Conservation (phyloP, 78 protist species). For the Dictyostelium brefeldianum region DNA sequence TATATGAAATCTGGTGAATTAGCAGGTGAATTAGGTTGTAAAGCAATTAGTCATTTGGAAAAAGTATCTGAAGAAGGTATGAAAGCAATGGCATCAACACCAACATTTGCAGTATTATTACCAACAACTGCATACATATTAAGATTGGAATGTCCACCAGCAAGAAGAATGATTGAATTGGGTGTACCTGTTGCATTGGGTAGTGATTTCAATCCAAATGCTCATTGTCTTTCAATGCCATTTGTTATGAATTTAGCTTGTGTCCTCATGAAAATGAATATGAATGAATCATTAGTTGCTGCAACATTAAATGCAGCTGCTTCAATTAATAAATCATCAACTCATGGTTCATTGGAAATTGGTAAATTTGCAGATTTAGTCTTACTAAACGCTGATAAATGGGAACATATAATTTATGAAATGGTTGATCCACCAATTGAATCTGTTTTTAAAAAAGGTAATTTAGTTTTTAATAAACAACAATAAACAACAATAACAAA, state of each 20-base stretch:
- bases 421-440: constrained; percentile 89
- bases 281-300: constrained; percentile 92
- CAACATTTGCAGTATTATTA: constrained; percentile 86
- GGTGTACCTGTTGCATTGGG: constrained; percentile 92
- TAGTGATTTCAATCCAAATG: constrained; percentile 94
- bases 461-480: constrained; percentile 42
- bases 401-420: constrained; percentile 95
- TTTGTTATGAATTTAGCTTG: constrained; percentile 94
- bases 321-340: constrained; percentile 50
- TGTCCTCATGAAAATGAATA: constrained; percentile 86
- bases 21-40: constrained; percentile 86
- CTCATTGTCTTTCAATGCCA: constrained; percentile 93
- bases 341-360: constrained; percentile 89
- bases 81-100: constrained; percentile 84
- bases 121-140: constrained; percentile 93
- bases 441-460: constrained; percentile 87
- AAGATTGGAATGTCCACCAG: constrained; percentile 89
- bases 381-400: constrained; percentile 72
- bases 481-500: neutral
- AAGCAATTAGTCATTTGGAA: constrained; percentile 91
- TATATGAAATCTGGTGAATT: constrained; percentile 84
- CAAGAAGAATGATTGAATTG: constrained; percentile 82
- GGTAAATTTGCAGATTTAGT: constrained; percentile 90
- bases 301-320: constrained; percentile 94
- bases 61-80: constrained; percentile 89